These are phyloP conservation scores for Cicer arietinum DNA, from an alignment of 306 rosid genomes.

Conservation along the genomic window DNA sequence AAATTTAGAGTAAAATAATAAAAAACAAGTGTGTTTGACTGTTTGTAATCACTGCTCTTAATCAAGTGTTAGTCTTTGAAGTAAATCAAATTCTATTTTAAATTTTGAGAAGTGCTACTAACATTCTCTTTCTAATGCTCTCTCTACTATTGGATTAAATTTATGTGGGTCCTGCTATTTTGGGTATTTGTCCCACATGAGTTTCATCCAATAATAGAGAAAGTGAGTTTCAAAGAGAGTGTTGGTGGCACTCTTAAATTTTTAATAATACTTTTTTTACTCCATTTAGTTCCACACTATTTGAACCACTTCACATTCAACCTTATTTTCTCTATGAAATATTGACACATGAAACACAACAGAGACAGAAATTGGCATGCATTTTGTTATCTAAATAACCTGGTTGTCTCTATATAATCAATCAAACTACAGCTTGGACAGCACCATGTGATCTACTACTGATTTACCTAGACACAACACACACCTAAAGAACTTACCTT, in stretches of 20 bases:
- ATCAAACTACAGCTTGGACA: neutral
- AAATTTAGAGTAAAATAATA: neutral
- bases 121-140: neutral
- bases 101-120: neutral
- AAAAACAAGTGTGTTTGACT: neutral
- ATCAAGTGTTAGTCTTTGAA: neutral
- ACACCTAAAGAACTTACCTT: neutral
- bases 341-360: neutral
- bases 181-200: neutral
- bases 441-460: neutral
- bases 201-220: neutral
- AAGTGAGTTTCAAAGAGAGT: neutral
- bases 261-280: neutral
- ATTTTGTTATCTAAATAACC: neutral
- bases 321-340: neutral
- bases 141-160: neutral
- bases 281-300: neutral
- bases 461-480: neutral
- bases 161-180: neutral
- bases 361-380: neutral
- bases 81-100: neutral
- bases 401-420: neutral
- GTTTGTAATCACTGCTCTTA: neutral
- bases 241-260: neutral
- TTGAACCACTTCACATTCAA: neutral